Evolutionary conservation across 2,329 filamentous ascomycete genomes (phyloP), one percentile per base, ranked within the genome.

Genomic region (Ascochyta rabiei): DNA sequence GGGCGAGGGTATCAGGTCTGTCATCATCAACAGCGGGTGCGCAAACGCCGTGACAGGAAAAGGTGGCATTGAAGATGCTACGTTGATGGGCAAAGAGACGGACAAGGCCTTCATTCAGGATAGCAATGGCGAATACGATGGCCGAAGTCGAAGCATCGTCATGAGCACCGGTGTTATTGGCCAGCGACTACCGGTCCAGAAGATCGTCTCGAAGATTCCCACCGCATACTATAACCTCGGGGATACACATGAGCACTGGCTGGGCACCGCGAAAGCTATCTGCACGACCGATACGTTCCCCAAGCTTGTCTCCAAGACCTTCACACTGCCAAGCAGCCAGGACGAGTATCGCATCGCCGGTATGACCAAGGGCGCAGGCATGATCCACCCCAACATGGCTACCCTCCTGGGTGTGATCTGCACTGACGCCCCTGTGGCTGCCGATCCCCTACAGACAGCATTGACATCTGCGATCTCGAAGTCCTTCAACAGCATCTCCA

Each of bases 331-430:
- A 4, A 93, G 90, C 1, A 89, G 90, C 4, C 86, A 90, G 0
- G 82, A 82, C 44, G 87, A 89, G 73, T 99, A 96, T 79, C 84
- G 85, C 66, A 89, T 99, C 44, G 92, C 91, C 12, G 95, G 95
- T 66, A 96, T 96, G 86, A 96, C 93, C 69, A 99, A 99, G 80
- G 95, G 95, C 53, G 95, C 95, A 5, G 95, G 95, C 70, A 99
- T 99, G 95, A 96, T 99, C 75, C 93, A 97, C 72, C 95, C 95
- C 42, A 98, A 99, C 80, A 96, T 99, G 93, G 95, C 92, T 26
- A 99, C 95, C 0, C 84, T 98, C 30, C 86, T 99, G 31, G 92
- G 91, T 48, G 89, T 98, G 57, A 84, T 98, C 69, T 92, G 91
- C 69, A 99, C 95, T 13, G 95, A 99, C 67, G 93, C 89, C 0